A percentile compares a stretch with the other conserved stretches of the same genome.
Conservation (phyloP, 2,329 filamentous ascomycete genomes). For the Aspergillus sojae region DNA sequence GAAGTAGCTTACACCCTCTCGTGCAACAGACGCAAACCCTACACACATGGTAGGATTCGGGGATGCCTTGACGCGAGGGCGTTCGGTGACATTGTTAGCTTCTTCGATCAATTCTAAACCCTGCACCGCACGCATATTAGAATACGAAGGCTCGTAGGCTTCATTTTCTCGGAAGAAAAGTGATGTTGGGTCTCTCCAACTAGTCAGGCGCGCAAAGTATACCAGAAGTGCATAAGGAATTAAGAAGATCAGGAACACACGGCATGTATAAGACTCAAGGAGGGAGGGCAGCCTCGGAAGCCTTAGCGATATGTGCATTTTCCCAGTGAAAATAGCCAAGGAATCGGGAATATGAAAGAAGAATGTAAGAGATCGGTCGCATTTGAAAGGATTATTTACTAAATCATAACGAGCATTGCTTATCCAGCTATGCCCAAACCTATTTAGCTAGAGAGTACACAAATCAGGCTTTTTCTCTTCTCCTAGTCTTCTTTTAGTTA, state of each 20-base stretch:
- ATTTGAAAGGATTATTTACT: neutral
- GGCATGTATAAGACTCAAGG: neutral
- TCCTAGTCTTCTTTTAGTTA: neutral
- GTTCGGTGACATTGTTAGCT: conserved; percentile 16
- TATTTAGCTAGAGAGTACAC: neutral
- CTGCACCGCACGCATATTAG: conserved; percentile 21
- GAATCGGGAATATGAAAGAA: neutral
- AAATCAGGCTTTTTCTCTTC: neutral
- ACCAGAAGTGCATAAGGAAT: conserved; percentile 27
- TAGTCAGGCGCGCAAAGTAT: conserved; percentile 25
- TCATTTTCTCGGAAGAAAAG: conserved; percentile 31
- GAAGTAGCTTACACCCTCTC: conserved; percentile 45
- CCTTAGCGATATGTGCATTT: neutral
- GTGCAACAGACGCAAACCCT: conserved; percentile 47
- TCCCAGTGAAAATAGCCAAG: neutral
- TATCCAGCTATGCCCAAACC: neutral
- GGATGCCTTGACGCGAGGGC: conserved; percentile 48
- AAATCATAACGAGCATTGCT: neutral
- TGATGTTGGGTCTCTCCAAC: conserved; percentile 33
- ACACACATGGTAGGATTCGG: conserved; percentile 39
- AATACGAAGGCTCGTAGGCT: conserved; percentile 33
- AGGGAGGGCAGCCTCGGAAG: neutral
- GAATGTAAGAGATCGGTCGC: neutral
- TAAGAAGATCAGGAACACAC: conserved; percentile 17
- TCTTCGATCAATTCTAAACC: conserved; percentile 27